A percentile compares a stretch with the other conserved stretches of the same genome.
These are phyloP conservation scores for Geotrichum histeridarum DNA, from an alignment of 1,139 yeast species.

Conservation along the genomic window DNA sequence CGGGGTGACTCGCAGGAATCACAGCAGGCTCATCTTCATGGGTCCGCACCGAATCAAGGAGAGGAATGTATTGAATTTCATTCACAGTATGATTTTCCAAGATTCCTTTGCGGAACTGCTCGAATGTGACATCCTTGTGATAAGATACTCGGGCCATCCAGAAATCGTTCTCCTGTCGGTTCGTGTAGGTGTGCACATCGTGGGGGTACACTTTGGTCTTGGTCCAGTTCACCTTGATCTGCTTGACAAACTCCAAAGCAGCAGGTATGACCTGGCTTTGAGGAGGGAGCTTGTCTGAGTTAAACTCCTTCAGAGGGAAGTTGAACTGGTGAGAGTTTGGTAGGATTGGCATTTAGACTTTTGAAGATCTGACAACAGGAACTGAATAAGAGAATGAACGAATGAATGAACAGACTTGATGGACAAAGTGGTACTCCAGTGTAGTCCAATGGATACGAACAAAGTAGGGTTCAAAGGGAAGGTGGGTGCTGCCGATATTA, in stretches of 20 bases:
- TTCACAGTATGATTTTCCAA: constrained; percentile 38
- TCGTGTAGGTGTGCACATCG: constrained; percentile 40
- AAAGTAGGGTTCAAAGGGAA: no score
- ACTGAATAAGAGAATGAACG: not conserved
- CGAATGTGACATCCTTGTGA: constrained; percentile 38
- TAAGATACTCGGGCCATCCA: constrained; percentile 47
- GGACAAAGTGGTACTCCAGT: no score
- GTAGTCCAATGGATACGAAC: no score
- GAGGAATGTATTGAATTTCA: constrained; percentile 39
- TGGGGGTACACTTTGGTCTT: constrained; percentile 25
- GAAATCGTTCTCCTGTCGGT: constrained; percentile 38
- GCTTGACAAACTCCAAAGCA: constrained; percentile 26
- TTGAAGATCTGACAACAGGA: not conserved
- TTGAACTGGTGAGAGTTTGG: constrained; percentile 18
- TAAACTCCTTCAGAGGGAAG: constrained; percentile 26
- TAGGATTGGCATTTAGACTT: not conserved
- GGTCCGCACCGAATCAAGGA: constrained; percentile 36
- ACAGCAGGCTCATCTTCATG: constrained; percentile 37
- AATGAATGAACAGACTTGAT: no score
- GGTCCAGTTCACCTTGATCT: constrained; percentile 25
- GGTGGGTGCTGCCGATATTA: no score
- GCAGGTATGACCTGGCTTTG: constrained; percentile 24
- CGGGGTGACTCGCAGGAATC: constrained; percentile 18
- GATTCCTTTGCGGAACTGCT: constrained; percentile 31
- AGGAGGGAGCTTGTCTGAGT: constrained; percentile 28